Evolutionary conservation across 176 grass and related monocot genomes (phyloP).

Genomic region (Oryza officinalis): DNA sequence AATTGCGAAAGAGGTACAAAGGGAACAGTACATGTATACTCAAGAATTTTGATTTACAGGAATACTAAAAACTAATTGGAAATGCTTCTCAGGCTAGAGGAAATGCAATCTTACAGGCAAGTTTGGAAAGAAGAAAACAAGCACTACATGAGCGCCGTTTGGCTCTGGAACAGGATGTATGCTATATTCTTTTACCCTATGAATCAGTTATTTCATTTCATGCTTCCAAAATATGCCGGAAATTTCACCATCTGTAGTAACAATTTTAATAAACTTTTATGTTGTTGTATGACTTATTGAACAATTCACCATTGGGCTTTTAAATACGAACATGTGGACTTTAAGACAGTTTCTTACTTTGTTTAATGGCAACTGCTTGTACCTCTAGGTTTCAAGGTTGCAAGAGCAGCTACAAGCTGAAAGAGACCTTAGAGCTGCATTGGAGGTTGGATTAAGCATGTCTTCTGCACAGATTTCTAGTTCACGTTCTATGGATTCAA

Average conservation of each 20-base stretch:
- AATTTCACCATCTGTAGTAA: slow-evolving; percentile 11
- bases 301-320: slow-evolving; percentile 1
- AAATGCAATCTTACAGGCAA: slow-evolving; percentile 97
- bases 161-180: slow-evolving; percentile 98
- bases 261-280: not conserved
- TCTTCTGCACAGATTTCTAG: slow-evolving; percentile 86
- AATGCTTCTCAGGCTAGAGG: slow-evolving; percentile 82
- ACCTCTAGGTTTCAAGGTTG: slow-evolving; percentile 81
- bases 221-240: slow-evolving; percentile 25
- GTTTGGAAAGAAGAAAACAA: slow-evolving; percentile 99
- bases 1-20: slow-evolving; percentile 90
- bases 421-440: slow-evolving; percentile 92
- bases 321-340: not conserved
- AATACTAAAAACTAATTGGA: slow-evolving; percentile 46
- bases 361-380: slow-evolving; percentile 34
- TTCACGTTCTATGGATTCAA: slow-evolving; percentile 79
- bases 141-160: slow-evolving; percentile 91
- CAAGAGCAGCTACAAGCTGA: slow-evolving; percentile 99
- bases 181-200: slow-evolving; percentile 40
- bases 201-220: slow-evolving; percentile 10
- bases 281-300: not conserved
- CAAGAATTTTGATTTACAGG: slow-evolving; percentile 7
- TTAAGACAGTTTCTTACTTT: slow-evolving; percentile 7
- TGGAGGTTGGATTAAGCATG: slow-evolving; percentile 98
- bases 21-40: slow-evolving; percentile 22